phyloP scores from a whole-genome alignment of 1,284 basidiomycete genomes.

The Microbotryomycetes sp. region DNA sequence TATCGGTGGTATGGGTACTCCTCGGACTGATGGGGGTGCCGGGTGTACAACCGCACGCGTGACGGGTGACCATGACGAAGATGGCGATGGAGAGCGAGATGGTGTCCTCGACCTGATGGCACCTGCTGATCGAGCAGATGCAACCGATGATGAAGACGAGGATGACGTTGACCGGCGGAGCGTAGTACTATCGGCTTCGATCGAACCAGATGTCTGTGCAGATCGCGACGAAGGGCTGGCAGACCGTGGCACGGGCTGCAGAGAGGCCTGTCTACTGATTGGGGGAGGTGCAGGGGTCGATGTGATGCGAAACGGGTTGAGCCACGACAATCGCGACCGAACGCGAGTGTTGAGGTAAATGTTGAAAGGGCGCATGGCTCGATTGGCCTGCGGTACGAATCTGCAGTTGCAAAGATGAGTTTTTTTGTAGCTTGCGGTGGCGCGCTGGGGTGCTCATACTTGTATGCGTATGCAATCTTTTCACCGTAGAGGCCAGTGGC shows the following conservation, averaged over 20 bases:
- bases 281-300: neutral
- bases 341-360: slow-evolving; percentile 87
- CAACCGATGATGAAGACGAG: slow-evolving; percentile 1
- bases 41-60: slow-evolving; percentile 30
- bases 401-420: slow-evolving; percentile 44
- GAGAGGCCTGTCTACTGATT: neutral
- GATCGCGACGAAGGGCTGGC: neutral
- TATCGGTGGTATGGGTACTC: slow-evolving; percentile 61
- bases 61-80: slow-evolving; percentile 35
- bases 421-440: neutral
- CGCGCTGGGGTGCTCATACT: slow-evolving; percentile 54
- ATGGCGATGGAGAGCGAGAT: slow-evolving; percentile 5
- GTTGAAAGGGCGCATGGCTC: slow-evolving; percentile 82
- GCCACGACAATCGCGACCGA: slow-evolving; percentile 43
- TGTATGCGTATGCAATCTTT: slow-evolving; percentile 92
- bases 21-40: slow-evolving; percentile 35
- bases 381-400: slow-evolving; percentile 94
- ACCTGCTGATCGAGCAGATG: neutral
- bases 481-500: slow-evolving; percentile 93
- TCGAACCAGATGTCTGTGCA: neutral
- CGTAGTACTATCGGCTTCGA: neutral
- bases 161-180: neutral
- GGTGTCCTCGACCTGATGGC: slow-evolving; percentile 3
- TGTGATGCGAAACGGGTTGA: slow-evolving; percentile 2
- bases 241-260: too few relatives aligned